phyloP scores from a whole-genome alignment of 1,284 basidiomycete species.

The Jaminaea rosea region DNA sequence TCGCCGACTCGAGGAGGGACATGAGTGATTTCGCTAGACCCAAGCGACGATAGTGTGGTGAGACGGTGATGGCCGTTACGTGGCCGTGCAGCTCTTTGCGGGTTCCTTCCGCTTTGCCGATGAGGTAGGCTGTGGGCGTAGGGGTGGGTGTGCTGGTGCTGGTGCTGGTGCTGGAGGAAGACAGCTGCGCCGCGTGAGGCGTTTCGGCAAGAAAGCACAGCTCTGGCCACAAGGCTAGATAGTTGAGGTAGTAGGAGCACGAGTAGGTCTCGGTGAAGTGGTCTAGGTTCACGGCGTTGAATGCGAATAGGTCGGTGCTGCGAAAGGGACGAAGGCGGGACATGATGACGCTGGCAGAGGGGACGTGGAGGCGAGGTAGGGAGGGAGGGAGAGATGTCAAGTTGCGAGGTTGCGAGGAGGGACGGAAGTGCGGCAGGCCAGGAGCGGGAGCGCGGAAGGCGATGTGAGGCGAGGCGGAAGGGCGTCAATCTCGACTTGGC shows the following conservation, averaged over 20 bases:
- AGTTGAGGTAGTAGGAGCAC: constrained; percentile 73
- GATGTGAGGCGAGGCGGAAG: no score
- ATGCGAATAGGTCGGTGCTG: constrained; percentile 77
- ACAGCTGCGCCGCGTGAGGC: constrained; percentile 54
- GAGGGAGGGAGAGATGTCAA: no score
- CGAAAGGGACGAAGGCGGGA: constrained; percentile 71
- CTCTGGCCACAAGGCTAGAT: constrained; percentile 81
- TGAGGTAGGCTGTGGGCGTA: constrained; percentile 26
- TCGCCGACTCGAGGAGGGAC: constrained; percentile 68
- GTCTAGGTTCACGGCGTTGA: constrained; percentile 87
- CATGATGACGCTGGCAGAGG: constrained; percentile 52
- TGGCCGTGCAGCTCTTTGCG: constrained; percentile 51
- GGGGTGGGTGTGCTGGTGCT: neutral
- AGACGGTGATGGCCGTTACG: constrained; percentile 80
- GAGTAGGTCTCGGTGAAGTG: constrained; percentile 90
- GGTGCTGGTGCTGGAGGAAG: neutral
- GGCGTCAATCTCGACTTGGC: no score
- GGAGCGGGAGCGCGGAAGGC: no score
- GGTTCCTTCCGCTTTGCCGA: constrained; percentile 40
- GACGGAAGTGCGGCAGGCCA: no score
- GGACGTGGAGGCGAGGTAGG: neutral
- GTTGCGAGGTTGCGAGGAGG: no score
- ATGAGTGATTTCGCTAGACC: constrained; percentile 74
- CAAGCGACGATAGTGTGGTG: constrained; percentile 78
- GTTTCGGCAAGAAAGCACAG: constrained; percentile 56